These are phyloP conservation scores for Aspergillus sp. DNA, from an alignment of 2,329 filamentous ascomycete species.

Conservation along the genomic window DNA sequence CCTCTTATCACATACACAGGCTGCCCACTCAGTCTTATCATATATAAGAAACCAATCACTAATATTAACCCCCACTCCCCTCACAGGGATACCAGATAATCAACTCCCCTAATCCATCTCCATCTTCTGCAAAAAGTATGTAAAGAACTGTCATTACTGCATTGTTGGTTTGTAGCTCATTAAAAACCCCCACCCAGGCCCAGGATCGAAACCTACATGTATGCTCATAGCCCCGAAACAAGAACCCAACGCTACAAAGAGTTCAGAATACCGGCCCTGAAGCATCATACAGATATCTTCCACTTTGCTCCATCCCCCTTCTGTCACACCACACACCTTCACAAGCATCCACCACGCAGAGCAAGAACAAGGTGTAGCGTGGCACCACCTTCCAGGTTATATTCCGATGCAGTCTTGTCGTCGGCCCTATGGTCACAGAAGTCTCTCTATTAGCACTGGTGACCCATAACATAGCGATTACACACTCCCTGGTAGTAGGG, in stretches of 20 bases:
- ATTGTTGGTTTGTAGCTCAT: conserved; percentile 10
- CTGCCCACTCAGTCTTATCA: background rate
- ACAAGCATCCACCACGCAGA: conserved; percentile 71
- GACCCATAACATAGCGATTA: background rate
- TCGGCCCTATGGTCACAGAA: conserved; percentile 67
- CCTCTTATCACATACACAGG: background rate
- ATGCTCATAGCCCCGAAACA: background rate
- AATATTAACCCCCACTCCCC: background rate
- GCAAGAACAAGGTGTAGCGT: conserved; percentile 95
- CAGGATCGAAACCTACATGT: background rate
- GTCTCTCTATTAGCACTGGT: background rate
- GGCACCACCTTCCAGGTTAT: conserved; percentile 85
- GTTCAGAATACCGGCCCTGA: background rate
- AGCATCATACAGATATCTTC: background rate
- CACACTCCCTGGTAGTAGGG: background rate
- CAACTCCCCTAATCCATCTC: background rate
- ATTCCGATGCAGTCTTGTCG: conserved; percentile 89
- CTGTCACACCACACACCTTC: background rate
- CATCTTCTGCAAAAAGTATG: background rate
- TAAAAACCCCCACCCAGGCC: background rate
- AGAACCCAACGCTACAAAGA: background rate
- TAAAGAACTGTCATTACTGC: conserved; percentile 13
- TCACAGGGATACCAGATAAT: background rate
- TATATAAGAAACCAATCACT: background rate
- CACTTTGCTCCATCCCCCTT: background rate